Evolutionary conservation across 2,329 filamentous ascomycete species (phyloP).

Genomic region (Nothophaeocryptopus gaeumannii): DNA sequence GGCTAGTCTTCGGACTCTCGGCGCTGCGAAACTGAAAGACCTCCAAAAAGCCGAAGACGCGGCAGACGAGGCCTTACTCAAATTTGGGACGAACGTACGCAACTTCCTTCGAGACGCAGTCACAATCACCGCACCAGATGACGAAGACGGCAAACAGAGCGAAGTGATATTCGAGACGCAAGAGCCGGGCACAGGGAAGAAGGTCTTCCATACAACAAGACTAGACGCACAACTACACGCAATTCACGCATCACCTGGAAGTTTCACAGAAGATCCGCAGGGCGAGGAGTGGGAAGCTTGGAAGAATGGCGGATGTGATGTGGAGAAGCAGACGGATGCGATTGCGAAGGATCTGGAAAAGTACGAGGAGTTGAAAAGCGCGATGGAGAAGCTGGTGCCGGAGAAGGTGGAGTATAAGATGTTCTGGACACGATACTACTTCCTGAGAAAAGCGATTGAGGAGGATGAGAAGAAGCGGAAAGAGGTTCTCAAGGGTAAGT

Average conservation of each 20-base stretch:
- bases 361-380: slow-evolving; percentile 77
- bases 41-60: slow-evolving; percentile 91
- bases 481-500: slow-evolving; percentile 83
- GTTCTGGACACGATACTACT: slow-evolving; percentile 97
- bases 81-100: slow-evolving; percentile 84
- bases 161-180: slow-evolving; percentile 89
- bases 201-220: slow-evolving; percentile 89
- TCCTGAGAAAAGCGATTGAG: slow-evolving; percentile 86
- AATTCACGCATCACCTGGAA: slow-evolving; percentile 80
- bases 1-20: slow-evolving; percentile 57
- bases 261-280: slow-evolving; percentile 75
- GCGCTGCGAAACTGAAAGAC: slow-evolving; percentile 66
- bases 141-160: slow-evolving; percentile 43
- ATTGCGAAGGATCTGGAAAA: slow-evolving; percentile 80
- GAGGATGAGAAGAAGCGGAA: slow-evolving; percentile 84
- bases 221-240: slow-evolving; percentile 96
- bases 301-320: slow-evolving; percentile 66
- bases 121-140: slow-evolving; percentile 71
- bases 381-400: slow-evolving; percentile 96
- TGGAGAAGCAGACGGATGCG: slow-evolving; percentile 77
- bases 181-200: slow-evolving; percentile 77
- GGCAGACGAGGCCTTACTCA: slow-evolving; percentile 88
- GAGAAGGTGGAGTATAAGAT: slow-evolving; percentile 81
- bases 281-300: slow-evolving; percentile 71
- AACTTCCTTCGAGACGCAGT: slow-evolving; percentile 90